These are phyloP conservation scores for Scutellaria minor DNA, from an alignment of 257 asterid genomes.

Conservation along the genomic window DNA sequence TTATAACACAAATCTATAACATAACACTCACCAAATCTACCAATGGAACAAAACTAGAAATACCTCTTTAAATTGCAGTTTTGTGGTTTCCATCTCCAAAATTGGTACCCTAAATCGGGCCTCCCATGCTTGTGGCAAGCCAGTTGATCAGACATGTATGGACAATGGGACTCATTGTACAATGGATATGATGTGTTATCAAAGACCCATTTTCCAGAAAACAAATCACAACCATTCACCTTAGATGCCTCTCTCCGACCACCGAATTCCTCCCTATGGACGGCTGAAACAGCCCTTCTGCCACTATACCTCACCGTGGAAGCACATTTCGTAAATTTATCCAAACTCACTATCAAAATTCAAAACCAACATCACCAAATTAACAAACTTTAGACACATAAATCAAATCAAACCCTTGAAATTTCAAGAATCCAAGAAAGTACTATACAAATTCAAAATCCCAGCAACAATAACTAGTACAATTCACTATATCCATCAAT, in stretches of 20 bases:
- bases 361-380: conserved; percentile 14
- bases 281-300: conserved; percentile 54
- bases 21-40: background rate
- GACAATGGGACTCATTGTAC: conserved; percentile 55
- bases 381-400: conserved; percentile 19
- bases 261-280: conserved; percentile 33
- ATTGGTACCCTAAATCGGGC: conserved; percentile 51
- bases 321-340: conserved; percentile 62
- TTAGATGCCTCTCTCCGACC: conserved; percentile 43
- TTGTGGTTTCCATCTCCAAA: conserved; percentile 60
- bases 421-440: conserved; percentile 24
- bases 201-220: conserved; percentile 59
- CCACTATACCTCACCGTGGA: conserved; percentile 75
- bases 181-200: conserved; percentile 50
- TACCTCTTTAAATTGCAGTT: conserved; percentile 62
- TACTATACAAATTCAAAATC: background rate
- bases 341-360: conserved; percentile 48
- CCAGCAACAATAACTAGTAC: background rate
- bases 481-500: conserved; percentile 17
- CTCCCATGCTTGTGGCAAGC: conserved; percentile 68
- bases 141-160: conserved; percentile 65
- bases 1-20: background rate
- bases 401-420: background rate
- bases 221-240: conserved; percentile 48
- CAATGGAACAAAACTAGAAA: background rate